Evolutionary conservation across 495 filamentous ascomycete species (phyloP), one percentile per base, ranked within the genome.

Genomic region (Penicillium simplicissimum): DNA sequence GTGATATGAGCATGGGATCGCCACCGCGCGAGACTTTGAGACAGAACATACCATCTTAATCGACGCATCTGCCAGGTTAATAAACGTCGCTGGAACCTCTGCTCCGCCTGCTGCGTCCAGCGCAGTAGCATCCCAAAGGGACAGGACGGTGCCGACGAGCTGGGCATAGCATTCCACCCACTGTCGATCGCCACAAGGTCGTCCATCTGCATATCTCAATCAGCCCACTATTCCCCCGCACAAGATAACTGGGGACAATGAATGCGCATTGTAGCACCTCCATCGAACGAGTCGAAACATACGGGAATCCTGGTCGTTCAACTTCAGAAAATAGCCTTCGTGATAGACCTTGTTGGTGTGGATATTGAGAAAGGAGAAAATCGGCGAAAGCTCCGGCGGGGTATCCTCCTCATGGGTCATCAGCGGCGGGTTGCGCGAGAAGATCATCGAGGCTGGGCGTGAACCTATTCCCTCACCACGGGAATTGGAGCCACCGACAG

Each of bases 141-240:
- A 97, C 51, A 99, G 80, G 21, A 97, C 90, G 0, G 94, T 97
- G 58, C 95, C 95, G 15, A 97, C 91, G 17, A 99, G 84, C 70
- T 98, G 95, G 6, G 93, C 95, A 77, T 97, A 99, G 74, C 91
- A 97, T 84, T 99, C 95, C 23, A 87, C 87, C 95, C 95, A 99
- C 58, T 87, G 89, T 62, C 96, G 87, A 75, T 97, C 95, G 11
- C 81, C 73, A 68, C 90, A 92, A 6, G 91, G 89, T 52, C 90
- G 89, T 33, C 95, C 95, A 73, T 93, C 93, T 98, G 70, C 11
- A 43, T 14, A 17, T 59, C n/a, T 34, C 3, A 10, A 48, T 63
- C 63, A 70, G 59, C 53, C 51, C 23, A 35, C 11, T 17, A n/a
- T 9, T 52, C 14, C 38, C 28, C 40, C 33, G 21, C 23, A 42